Evolutionary conservation across 768 basidiomycete genomes (phyloP).

Genomic region (Psilocybe cyanescens): DNA sequence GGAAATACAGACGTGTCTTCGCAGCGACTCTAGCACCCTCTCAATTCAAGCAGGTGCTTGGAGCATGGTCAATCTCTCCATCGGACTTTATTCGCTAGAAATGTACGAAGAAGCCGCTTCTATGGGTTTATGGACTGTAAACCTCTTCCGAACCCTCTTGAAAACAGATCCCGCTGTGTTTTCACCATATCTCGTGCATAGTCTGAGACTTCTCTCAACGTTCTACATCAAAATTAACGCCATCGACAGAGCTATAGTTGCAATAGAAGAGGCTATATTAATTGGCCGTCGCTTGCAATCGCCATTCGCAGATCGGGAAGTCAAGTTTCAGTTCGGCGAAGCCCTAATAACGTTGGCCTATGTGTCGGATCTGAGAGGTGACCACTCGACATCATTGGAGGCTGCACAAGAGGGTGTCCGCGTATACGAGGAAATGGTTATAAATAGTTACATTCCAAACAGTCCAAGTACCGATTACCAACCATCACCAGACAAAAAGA

Average conservation of each 20-base stretch:
- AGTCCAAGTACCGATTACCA: not conserved
- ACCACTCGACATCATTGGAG: constrained; percentile 4
- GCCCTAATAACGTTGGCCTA: constrained; percentile 11
- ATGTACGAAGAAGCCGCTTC: constrained; percentile 18
- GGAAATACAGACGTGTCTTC: constrained; percentile 14
- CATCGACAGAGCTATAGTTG: constrained; percentile 5
- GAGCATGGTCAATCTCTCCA: constrained; percentile 21
- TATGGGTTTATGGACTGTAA: constrained; percentile 19
- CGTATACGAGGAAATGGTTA: not conserved
- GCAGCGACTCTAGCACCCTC: constrained; percentile 8
- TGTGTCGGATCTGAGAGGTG: constrained; percentile 2
- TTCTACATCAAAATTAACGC: constrained; percentile 9
- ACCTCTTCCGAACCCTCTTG: constrained; percentile 15
- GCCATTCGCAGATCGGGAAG: not conserved
- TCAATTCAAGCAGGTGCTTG: constrained; percentile 20
- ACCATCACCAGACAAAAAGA: not conserved
- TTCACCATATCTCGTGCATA: constrained; percentile 14
- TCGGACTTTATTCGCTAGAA: constrained; percentile 10
- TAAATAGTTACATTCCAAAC: not conserved
- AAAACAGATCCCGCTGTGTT: constrained; percentile 9
- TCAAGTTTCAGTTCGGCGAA: constrained; percentile 9
- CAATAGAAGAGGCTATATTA: constrained; percentile 8
- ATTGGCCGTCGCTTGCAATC: constrained; percentile 9
- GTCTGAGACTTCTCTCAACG: constrained; percentile 7
- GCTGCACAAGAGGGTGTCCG: constrained; percentile 6